Percentiles rank a stretch among this genome's conserved stretches.
Evolutionary conservation across 75 land plant genomes (phyloP).

Genomic region (Gnetum montanum): DNA sequence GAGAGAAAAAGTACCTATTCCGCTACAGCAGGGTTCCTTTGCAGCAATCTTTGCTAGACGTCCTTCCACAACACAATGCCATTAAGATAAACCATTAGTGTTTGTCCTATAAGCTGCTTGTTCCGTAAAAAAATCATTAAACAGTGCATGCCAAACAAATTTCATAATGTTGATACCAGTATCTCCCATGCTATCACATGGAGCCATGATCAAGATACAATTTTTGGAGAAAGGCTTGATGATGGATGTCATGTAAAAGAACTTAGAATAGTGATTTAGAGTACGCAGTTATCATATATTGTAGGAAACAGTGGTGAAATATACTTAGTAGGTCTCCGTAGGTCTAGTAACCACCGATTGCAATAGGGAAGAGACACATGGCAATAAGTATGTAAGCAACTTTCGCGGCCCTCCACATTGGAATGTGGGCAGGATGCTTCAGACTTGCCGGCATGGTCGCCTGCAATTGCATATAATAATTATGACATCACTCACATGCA

Average conservation of each 20-base stretch:
- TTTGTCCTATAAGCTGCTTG: slow-evolving; percentile 55
- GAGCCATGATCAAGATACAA: no score
- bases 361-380: slow-evolving; percentile 78
- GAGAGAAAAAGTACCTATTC: slow-evolving; percentile 76
- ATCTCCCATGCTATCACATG: no score
- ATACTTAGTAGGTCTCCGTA: slow-evolving; percentile 74
- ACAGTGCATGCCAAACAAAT: no score
- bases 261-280: no score
- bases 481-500: slow-evolving; percentile 5
- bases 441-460: slow-evolving; percentile 89
- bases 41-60: slow-evolving; percentile 75
- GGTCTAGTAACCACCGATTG: slow-evolving; percentile 86
- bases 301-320: no score
- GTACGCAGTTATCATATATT: slow-evolving; percentile 1
- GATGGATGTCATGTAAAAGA: no score
- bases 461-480: slow-evolving; percentile 35
- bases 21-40: slow-evolving; percentile 86
- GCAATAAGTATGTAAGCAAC: slow-evolving; percentile 71
- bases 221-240: no score
- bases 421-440: slow-evolving; percentile 78
- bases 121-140: no score
- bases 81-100: slow-evolving; percentile 81
- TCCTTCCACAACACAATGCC: slow-evolving; percentile 57
- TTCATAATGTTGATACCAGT: no score
- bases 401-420: slow-evolving; percentile 97